Evolutionary conservation across 2,329 filamentous ascomycete genomes (phyloP).

Genomic region (Clonostachys rosea): DNA sequence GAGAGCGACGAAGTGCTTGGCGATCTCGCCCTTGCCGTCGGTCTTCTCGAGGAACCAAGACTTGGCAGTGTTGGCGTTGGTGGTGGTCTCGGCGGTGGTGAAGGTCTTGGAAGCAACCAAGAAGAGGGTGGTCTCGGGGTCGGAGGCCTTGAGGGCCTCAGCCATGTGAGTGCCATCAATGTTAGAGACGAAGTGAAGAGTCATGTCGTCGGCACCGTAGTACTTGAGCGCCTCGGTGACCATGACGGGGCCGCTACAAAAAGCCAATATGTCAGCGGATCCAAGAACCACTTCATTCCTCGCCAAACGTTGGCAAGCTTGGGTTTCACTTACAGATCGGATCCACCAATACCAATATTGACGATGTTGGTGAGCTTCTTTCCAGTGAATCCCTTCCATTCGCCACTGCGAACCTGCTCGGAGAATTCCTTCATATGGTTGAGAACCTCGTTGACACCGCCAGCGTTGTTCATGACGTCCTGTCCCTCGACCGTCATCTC

Average conservation of each 20-base stretch:
- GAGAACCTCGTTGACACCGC: constrained; percentile 85
- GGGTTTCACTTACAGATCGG: constrained; percentile 73
- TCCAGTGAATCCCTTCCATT: constrained; percentile 96
- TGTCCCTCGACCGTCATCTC: constrained; percentile 81
- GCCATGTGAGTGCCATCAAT: constrained; percentile 98
- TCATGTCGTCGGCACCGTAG: constrained; percentile 82
- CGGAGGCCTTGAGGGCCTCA: constrained; percentile 81
- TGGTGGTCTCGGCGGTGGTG: constrained; percentile 94
- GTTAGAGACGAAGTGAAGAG: constrained; percentile 97
- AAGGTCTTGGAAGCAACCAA: constrained; percentile 98
- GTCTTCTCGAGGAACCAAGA: constrained; percentile 88
- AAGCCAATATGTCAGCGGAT: constrained; percentile 6
- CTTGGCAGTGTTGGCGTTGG: constrained; percentile 97
- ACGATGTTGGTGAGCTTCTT: constrained; percentile 96
- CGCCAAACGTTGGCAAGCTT: no score
- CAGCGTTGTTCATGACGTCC: constrained; percentile 86
- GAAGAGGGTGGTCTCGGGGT: constrained; percentile 99
- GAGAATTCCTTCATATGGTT: constrained; percentile 99
- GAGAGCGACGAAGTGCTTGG: constrained; percentile 97
- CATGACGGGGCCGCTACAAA: constrained; percentile 85
- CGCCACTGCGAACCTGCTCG: constrained; percentile 86
- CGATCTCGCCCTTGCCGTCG: constrained; percentile 74
- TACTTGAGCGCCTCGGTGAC: constrained; percentile 96
- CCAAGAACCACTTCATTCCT: neutral
- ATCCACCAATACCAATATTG: constrained; percentile 97